Base-by-base conservation (phyloP, 441 rosid genomes). In the Manihot esculenta region DNA sequence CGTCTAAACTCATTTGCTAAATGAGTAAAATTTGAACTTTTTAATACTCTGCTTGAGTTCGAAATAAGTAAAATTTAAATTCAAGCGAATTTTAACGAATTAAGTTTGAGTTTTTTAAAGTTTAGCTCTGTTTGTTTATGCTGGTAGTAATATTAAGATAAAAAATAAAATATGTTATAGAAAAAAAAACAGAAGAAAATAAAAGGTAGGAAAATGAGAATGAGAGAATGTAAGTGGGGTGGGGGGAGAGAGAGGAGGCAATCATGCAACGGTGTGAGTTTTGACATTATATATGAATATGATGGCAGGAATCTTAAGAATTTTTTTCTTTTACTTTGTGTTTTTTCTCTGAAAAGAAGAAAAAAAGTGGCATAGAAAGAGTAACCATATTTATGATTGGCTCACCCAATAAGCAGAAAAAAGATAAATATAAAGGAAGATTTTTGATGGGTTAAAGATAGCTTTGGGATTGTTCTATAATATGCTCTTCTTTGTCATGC, bases 401-500 rank as follows among this genome's bases (percentile, higher is more conserved):
- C 26, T 6, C 1, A 47, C 54, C 13, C 26, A 27, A 27, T 11
- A 11, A 26, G 20, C 26, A 30, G 0, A 17, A 30, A 30, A n/a
- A 53, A 55, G 10, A 55, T 8, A 55, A 3, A 55, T 23, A 55
- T 24, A 55, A 55, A 55, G 30, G 33, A 10, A 23, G n/a, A 10
- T 20, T 20, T 48, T 65, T n/a, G 48, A 42, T 5, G 18, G 62
- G 62, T 56, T 55, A 72, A 68, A 58, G 53, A 15, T 66, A 58
- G 54, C 66, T 60, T 73, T 73, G 76, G 76, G 76, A 73, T 73
- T 60, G 76, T 60, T 59, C 66, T 38, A 9, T 66, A 59, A 49
- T 73, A n/a, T n/a, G 76, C 71, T 49, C 17, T 73, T 73, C 76
- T 13, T 27, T 59, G 76, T 73, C 76, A 66, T 73, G 38, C 76